Base-by-base conservation (phyloP, 1,284 basidiomycete species). In the Cutaneotrichosporon curvatum region DNA sequence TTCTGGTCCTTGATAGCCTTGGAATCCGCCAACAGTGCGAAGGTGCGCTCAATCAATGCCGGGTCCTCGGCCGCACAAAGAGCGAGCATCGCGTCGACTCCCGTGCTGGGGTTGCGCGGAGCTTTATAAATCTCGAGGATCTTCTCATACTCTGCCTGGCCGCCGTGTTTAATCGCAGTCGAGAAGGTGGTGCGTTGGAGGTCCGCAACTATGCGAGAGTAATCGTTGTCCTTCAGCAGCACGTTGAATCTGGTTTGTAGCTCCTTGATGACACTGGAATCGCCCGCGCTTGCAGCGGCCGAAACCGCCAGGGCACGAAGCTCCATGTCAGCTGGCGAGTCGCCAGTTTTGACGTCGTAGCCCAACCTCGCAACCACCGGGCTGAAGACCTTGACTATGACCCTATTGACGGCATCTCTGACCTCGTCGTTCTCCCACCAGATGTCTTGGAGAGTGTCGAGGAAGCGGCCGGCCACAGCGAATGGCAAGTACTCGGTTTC, bases 381-480 rank as follows among this genome's bases (percentile, higher is more conserved):
- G 38, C 77, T 77, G 72, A 88, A 89, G 32, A 95, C 74, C 53
- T 84, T 82, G 58, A 77, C 71, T 54, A 81, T 75, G 69, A 90
- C 79, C 28, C 73, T 75, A 56, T 84, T 75, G 52, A 90, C 63
- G 34, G 76, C 75, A 16, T 81, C 76, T 4, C 79, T 72, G 35
- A 85, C 76, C 4, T 76, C 66, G 22, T 80, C 65, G 65, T 79
- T 75, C 70, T 95, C 92, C 84, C 85, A 95, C 87, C 90, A 96
- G 2, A 81, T 81, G 12, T 75, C 78, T 15, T 74, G 65, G 39
- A 94, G 68, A 34, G 75, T 73, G 40, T 63, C 62, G 43, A 94
- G 65, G 38, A 78, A 63, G 21, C 51, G 46, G 25, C 57, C 59
- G 45, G 72, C 64, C 46, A 65, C 59, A 8, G 62, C 58, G 63